Conservation (phyloP, 2,329 filamentous ascomycete species). For the Stagonosporopsis tanaceti region DNA sequence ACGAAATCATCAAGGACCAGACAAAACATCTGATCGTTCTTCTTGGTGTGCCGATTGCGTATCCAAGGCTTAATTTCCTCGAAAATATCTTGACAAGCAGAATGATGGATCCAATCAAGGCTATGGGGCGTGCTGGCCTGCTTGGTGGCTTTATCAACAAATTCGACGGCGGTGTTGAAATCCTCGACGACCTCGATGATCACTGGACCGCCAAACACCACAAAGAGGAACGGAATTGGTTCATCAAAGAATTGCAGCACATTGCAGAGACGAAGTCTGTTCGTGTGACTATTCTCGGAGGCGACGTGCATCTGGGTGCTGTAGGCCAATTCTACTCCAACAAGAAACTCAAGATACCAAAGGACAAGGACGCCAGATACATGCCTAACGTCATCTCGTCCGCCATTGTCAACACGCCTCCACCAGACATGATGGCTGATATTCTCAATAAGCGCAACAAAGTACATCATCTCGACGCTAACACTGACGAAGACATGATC, state of each 20-base stretch:
- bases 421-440: slow-evolving; percentile 86
- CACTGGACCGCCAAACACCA: slow-evolving; percentile 98
- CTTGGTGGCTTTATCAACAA: slow-evolving; percentile 83
- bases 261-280: slow-evolving; percentile 92
- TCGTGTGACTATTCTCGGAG: slow-evolving; percentile 88
- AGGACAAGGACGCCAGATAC: slow-evolving; percentile 92
- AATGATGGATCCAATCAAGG: slow-evolving; percentile 88
- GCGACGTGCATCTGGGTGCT: slow-evolving; percentile 91
- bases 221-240: slow-evolving; percentile 84
- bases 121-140: slow-evolving; percentile 80
- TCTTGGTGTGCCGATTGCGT: slow-evolving; percentile 71
- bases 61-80: slow-evolving; percentile 62
- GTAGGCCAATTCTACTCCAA: slow-evolving; percentile 96
- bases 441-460: slow-evolving; percentile 93
- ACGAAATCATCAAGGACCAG: slow-evolving; percentile 81
- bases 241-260: slow-evolving; percentile 91
- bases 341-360: slow-evolving; percentile 74
- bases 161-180: slow-evolving; percentile 90
- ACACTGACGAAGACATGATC: slow-evolving; percentile 96
- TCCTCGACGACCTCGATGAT: slow-evolving; percentile 90
- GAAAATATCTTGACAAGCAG: slow-evolving; percentile 80
- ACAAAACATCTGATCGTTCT: slow-evolving; percentile 91
- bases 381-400: slow-evolving; percentile 97
- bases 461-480: slow-evolving; percentile 67
- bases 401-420: slow-evolving; percentile 91